Percentiles rank a stretch among this genome's conserved stretches.
Evolutionary conservation across 441 rosid species (phyloP).

Genomic region (Raphanus hybrid): DNA sequence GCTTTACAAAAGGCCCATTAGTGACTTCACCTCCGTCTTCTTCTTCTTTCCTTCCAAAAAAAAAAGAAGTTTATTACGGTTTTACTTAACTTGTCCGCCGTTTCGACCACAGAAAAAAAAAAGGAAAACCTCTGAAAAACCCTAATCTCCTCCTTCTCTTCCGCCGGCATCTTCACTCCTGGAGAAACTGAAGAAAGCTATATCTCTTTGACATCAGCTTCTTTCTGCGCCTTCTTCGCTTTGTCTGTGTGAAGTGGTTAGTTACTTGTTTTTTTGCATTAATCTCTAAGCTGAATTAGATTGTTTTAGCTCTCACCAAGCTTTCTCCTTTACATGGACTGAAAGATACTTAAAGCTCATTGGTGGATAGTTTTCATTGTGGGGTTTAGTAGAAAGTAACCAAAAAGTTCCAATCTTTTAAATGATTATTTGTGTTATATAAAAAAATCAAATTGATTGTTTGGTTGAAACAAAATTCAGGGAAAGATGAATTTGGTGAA

Average conservation of each 20-base stretch:
- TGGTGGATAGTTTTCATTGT: not conserved
- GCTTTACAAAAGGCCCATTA: constrained; percentile 4
- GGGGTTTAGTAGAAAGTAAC: not conserved
- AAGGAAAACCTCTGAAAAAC: constrained; percentile 38
- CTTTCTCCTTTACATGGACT: not conserved
- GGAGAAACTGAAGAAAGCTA: not conserved
- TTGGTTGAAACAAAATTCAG: no score
- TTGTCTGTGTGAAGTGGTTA: constrained; percentile 21
- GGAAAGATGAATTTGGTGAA: constrained; percentile 48
- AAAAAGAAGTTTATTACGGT: not conserved
- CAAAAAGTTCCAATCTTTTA: no score
- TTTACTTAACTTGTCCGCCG: constrained; percentile 19
- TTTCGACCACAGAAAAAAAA: not conserved
- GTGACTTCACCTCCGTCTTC: not conserved
- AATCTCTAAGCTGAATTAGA: not conserved
- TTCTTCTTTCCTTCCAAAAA: not conserved
- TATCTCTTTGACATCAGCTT: not conserved
- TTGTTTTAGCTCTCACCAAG: not conserved
- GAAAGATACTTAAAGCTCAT: not conserved
- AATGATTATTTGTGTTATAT: no score
- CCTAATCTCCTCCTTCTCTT: constrained; percentile 30
- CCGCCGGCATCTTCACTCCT: constrained; percentile 8
- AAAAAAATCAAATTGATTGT: no score
- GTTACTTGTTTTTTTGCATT: constrained; percentile 5
- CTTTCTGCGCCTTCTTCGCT: constrained; percentile 10